phyloP scores from a whole-genome alignment of 1,284 basidiomycete genomes.

The Ceratobasidium sp. region DNA sequence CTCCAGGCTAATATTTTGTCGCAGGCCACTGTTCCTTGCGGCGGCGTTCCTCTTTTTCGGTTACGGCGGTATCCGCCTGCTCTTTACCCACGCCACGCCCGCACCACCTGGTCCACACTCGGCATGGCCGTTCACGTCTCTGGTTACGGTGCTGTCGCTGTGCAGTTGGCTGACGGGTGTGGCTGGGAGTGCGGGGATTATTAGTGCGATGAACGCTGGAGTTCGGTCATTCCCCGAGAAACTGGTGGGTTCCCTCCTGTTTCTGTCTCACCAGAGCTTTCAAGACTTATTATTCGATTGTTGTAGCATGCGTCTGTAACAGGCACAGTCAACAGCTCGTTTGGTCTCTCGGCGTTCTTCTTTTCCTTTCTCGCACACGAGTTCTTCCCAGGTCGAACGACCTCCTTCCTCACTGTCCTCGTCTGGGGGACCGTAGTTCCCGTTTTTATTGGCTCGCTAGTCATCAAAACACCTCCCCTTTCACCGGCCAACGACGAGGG shows the following conservation, averaged over 20 bases:
- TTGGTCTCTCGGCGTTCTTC: slow-evolving; percentile 84
- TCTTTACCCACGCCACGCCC: slow-evolving; percentile 65
- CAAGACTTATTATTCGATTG: not conserved
- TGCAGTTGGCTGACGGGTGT: slow-evolving; percentile 42
- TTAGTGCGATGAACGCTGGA: slow-evolving; percentile 57
- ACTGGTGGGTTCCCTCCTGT: slow-evolving; percentile 47
- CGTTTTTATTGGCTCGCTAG: slow-evolving; percentile 74
- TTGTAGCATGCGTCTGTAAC: slow-evolving; percentile 75
- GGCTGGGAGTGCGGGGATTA: slow-evolving; percentile 52
- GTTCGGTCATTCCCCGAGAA: slow-evolving; percentile 58
- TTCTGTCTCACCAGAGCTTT: not conserved
- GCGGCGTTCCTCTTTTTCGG: slow-evolving; percentile 70
- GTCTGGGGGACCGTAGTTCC: slow-evolving; percentile 76
- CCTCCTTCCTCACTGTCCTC: slow-evolving; percentile 75
- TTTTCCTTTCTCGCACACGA: slow-evolving; percentile 77
- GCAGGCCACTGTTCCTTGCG: slow-evolving; percentile 56
- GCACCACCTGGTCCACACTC: slow-evolving; percentile 41
- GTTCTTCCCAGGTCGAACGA: slow-evolving; percentile 77
- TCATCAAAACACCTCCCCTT: slow-evolving; percentile 64
- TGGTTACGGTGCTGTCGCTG: slow-evolving; percentile 9
- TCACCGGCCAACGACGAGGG: not conserved
- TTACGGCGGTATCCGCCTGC: slow-evolving; percentile 71
- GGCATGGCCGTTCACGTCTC: slow-evolving; percentile 16
- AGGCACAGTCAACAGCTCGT: slow-evolving; percentile 83
- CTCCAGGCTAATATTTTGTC: slow-evolving; percentile 55